These are phyloP conservation scores for Dovyalis caffra DNA, from an alignment of 345 rosid species.

Conservation along the genomic window DNA sequence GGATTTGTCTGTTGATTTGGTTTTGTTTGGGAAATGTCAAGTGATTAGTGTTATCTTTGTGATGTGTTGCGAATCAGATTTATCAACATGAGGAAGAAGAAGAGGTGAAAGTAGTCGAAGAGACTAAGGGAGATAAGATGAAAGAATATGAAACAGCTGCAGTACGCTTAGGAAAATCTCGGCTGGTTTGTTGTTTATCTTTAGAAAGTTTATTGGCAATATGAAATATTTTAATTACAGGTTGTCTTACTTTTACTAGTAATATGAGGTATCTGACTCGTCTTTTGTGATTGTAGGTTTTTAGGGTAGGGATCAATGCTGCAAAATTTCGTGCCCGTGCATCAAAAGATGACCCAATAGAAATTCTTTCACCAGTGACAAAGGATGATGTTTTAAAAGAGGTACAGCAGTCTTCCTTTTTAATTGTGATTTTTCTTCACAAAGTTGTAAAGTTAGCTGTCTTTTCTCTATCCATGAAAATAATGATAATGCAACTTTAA, in stretches of 20 bases:
- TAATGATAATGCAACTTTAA: too few species aligned
- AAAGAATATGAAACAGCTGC: constrained; percentile 82
- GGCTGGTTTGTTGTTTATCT: constrained; percentile 49
- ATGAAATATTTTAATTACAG: background rate
- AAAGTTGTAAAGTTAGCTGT: background rate
- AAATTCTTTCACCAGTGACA: constrained; percentile 62
- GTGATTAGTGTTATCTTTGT: background rate
- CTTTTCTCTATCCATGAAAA: background rate
- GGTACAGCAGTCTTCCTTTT: constrained; percentile 37
- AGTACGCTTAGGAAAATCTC: constrained; percentile 57
- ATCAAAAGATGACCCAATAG: constrained; percentile 72
- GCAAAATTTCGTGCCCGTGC: constrained; percentile 63
- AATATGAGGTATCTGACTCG: background rate
- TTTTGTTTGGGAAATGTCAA: background rate
- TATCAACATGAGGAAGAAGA: constrained; percentile 69
- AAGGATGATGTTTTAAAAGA: constrained; percentile 71
- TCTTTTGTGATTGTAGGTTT: constrained; percentile 8
- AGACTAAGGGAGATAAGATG: constrained; percentile 42
- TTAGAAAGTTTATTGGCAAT: background rate
- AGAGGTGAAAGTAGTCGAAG: constrained; percentile 64
- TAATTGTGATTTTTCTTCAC: background rate
- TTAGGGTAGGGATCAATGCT: constrained; percentile 38
- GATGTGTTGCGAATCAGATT: constrained; percentile 38
- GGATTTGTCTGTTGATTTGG: background rate
- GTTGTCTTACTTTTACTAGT: too few species aligned